Base-by-base conservation (phyloP, 2,329 filamentous ascomycete species). In the Pseudogymnoascus destructans region DNA sequence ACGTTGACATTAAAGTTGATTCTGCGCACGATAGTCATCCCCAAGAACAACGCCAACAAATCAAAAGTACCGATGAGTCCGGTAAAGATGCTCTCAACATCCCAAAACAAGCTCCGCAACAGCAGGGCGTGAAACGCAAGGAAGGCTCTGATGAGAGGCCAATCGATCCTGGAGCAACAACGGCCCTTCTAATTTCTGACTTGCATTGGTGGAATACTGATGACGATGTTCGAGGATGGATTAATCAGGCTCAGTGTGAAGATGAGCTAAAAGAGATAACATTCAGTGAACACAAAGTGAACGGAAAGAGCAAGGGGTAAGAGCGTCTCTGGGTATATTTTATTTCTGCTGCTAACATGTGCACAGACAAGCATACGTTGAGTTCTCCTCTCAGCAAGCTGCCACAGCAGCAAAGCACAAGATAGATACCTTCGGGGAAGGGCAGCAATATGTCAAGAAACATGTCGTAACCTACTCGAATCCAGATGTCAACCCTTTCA, bases 281-380 rank as follows among this genome's bases (percentile, higher is more conserved):
- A 0, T 98, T 97, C 71, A 96, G 89, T 67, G 93, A 98, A 71
- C 93, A 97, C 73, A 98, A 98, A 70, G 91, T 97, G 54, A 98
- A 98, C 65, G 93, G 93, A 65, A 98, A 98, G 75, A 95, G 89
- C 73, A 96, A 97, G 75, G 92, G 93, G 91, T 95, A 78, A 38
- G 10, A 5, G 4, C 13, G 5, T 55, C 49, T 25, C 19, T 9
- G 33, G 13, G 15, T 7, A 36, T 23, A 33, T n/a, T 13, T 13
- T n/a, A n/a, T 30, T 8, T n/a, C 15, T 4, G 40, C 32, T 49
- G 11, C n/a, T 30, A 21, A 36, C 40, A 10, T 38, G n/a, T 15
- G 42, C 23, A 49, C 62, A 84, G 82, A 7, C 81, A 85, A 78
- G 89, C 86, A 4, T 97, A 91, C 67, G 75, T 97, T 49, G 89